phyloP scores from a whole-genome alignment of 2,329 filamentous ascomycete species.

The Sclerotinia minor region DNA sequence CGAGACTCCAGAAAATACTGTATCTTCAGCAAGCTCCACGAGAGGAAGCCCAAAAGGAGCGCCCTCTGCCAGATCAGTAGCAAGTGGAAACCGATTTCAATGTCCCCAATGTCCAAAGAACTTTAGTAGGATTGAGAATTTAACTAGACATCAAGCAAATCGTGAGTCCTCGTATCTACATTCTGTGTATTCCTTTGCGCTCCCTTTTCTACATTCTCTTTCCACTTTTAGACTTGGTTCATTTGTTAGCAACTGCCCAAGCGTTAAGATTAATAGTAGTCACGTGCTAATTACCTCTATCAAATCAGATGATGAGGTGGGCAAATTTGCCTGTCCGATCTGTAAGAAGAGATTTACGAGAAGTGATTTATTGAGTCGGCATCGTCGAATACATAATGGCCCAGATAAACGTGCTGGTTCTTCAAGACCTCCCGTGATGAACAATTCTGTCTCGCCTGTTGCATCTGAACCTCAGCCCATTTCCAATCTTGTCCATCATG shows the following conservation, averaged over 20 bases:
- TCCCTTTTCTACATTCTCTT: not conserved
- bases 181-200: not conserved
- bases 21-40: not conserved
- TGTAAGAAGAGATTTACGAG: conserved; percentile 39
- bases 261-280: not conserved
- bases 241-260: not conserved
- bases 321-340: conserved; percentile 37
- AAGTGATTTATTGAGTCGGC: conserved; percentile 39
- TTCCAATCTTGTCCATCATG: conserved; percentile 23
- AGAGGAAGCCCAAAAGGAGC: not conserved
- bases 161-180: conserved; percentile 31
- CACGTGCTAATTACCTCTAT: conserved; percentile 19
- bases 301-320: conserved; percentile 37
- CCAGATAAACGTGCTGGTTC: conserved; percentile 24
- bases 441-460: conserved; percentile 22
- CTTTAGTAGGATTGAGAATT: conserved; percentile 40
- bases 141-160: conserved; percentile 40
- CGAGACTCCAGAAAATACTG: conserved; percentile 1
- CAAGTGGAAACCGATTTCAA: conserved; percentile 33
- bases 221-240: not conserved
- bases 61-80: conserved; percentile 8
- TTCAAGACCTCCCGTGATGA: conserved; percentile 28
- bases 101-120: conserved; percentile 39
- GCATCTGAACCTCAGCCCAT: conserved; percentile 24
- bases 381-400: conserved; percentile 36